Evolutionary conservation across 2,329 filamentous ascomycete genomes (phyloP).

Genomic region (Nigrograna mackinnonii): DNA sequence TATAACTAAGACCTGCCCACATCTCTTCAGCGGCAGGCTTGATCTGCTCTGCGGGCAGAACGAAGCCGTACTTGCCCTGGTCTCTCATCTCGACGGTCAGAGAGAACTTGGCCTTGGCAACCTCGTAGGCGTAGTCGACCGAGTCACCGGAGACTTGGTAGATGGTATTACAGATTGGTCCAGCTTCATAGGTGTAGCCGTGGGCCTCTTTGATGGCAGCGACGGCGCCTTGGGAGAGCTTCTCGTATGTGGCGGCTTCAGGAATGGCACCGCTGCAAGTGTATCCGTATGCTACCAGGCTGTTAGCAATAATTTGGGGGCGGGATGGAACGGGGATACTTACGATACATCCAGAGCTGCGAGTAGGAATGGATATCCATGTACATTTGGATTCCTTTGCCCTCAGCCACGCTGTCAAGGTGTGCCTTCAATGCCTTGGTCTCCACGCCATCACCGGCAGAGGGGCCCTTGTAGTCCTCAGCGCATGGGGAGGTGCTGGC

Average conservation of each 20-base stretch:
- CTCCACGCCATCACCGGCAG: constrained; percentile 38
- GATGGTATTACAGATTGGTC: constrained; percentile 62
- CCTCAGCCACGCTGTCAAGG: constrained; percentile 47
- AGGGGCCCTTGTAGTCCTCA: constrained; percentile 40
- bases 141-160: constrained; percentile 58
- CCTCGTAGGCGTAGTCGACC: constrained; percentile 50
- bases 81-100: constrained; percentile 57
- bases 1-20: constrained; percentile 45
- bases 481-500: constrained; percentile 40
- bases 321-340: neutral
- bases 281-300: constrained; percentile 63
- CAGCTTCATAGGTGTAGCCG: constrained; percentile 46
- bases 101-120: constrained; percentile 46
- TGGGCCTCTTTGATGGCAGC: constrained; percentile 61
- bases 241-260: constrained; percentile 54
- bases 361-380: constrained; percentile 68
- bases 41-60: constrained; percentile 55
- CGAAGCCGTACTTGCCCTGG: constrained; percentile 53
- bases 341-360: constrained; percentile 28
- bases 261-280: constrained; percentile 54
- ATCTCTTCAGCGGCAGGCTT: constrained; percentile 51
- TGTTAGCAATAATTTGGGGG: constrained; percentile 42
- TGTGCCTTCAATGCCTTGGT: constrained; percentile 51
- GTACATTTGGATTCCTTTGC: constrained; percentile 61
- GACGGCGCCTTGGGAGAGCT: constrained; percentile 53